Percentiles rank a stretch among this genome's conserved stretches.
phyloP scores from a whole-genome alignment of 192 early-diverging fungal species.

The Glomus cerebriforme region DNA sequence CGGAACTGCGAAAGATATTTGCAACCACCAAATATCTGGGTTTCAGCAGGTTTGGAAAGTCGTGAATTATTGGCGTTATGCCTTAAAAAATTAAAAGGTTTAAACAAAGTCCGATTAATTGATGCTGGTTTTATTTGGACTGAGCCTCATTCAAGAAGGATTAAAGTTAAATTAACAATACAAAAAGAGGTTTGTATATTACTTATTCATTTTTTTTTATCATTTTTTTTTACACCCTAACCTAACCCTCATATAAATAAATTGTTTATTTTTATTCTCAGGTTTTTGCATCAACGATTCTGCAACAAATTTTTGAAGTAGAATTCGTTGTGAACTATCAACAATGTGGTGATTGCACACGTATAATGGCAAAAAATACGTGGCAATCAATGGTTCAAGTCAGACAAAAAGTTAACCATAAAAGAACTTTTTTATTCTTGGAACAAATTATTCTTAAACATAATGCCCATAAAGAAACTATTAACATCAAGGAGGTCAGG shows the following conservation, averaged over 20 bases:
- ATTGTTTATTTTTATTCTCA: slow-evolving; percentile 27
- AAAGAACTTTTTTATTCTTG: slow-evolving; percentile 97
- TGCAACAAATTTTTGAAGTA: slow-evolving; percentile 96
- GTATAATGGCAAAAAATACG: slow-evolving; percentile 94
- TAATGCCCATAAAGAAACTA: slow-evolving; percentile 94
- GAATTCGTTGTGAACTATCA: slow-evolving; percentile 91
- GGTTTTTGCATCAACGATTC: slow-evolving; percentile 90
- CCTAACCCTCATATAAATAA: background rate
- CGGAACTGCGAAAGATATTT: slow-evolving; percentile 96
- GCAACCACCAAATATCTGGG: slow-evolving; percentile 93
- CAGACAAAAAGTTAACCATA: slow-evolving; percentile 97
- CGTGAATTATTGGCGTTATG: slow-evolving; percentile 91
- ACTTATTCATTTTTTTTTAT: background rate
- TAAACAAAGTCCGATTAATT: slow-evolving; percentile 90
- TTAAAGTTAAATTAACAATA: slow-evolving; percentile 98
- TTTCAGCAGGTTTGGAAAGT: slow-evolving; percentile 83
- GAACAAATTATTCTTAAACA: slow-evolving; percentile 99
- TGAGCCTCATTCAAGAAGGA: slow-evolving; percentile 80
- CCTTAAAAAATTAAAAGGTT: slow-evolving; percentile 88
- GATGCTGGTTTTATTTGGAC: slow-evolving; percentile 99
- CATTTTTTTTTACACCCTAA: background rate
- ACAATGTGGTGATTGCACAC: slow-evolving; percentile 94
- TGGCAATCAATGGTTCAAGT: slow-evolving; percentile 99
- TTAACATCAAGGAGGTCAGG: slow-evolving; percentile 95
- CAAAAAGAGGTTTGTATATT: slow-evolving; percentile 84